These are phyloP conservation scores for Tothia fuscella DNA, from an alignment of 2,329 filamentous ascomycete species.

Conservation along the genomic window DNA sequence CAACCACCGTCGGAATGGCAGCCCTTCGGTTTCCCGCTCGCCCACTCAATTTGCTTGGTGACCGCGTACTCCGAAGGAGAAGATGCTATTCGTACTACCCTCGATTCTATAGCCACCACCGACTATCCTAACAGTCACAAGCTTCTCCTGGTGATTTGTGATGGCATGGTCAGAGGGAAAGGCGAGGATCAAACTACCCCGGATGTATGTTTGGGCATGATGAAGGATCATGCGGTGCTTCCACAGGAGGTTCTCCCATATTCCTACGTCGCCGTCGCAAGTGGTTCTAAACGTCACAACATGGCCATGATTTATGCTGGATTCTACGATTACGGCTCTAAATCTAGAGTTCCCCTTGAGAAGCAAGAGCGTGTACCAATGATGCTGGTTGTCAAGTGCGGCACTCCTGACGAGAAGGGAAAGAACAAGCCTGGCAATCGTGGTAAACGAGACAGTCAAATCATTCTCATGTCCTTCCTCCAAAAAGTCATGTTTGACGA, in stretches of 20 bases:
- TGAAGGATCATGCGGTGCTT: slow-evolving; percentile 75
- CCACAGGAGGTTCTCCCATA: slow-evolving; percentile 77
- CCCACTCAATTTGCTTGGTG: slow-evolving; percentile 85
- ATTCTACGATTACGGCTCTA: slow-evolving; percentile 89
- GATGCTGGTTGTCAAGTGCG: slow-evolving; percentile 93
- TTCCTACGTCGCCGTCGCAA: slow-evolving; percentile 93
- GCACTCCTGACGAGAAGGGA: slow-evolving; percentile 72
- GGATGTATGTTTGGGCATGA: slow-evolving; percentile 82
- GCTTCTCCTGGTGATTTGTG: slow-evolving; percentile 88
- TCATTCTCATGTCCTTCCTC: slow-evolving; percentile 97
- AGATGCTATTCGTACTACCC: slow-evolving; percentile 80
- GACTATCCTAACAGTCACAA: slow-evolving; percentile 99
- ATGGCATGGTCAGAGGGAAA: slow-evolving; percentile 93
- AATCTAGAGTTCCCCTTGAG: slow-evolving; percentile 66
- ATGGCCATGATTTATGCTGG: slow-evolving; percentile 98
- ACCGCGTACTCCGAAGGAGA: slow-evolving; percentile 96
- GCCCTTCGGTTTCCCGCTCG: slow-evolving; percentile 89
- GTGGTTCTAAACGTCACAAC: slow-evolving; percentile 94
- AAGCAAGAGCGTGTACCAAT: slow-evolving; percentile 96
- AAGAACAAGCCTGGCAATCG: slow-evolving; percentile 89
- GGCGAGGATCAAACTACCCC: slow-evolving; percentile 80
- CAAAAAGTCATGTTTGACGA: slow-evolving; percentile 99
- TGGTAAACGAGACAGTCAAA: slow-evolving; percentile 97
- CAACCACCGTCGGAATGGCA: slow-evolving; percentile 96
- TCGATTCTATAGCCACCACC: slow-evolving; percentile 93